Evolutionary conservation across 2,329 filamentous ascomycete species (phyloP).

Genomic region (Aspergillus floridensis): DNA sequence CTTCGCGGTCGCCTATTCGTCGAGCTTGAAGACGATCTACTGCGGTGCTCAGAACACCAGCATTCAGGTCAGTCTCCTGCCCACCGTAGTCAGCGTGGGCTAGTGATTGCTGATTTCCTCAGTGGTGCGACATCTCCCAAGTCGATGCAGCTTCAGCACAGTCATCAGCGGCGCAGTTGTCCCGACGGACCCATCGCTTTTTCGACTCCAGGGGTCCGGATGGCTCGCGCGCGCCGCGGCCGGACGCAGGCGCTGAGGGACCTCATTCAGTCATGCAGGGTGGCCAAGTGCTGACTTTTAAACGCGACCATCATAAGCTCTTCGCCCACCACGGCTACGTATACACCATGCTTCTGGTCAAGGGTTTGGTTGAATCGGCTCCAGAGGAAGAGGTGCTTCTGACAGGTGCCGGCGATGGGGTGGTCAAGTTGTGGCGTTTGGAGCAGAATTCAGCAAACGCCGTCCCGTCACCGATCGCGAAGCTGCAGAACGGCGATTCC

Average conservation of each 20-base stretch:
- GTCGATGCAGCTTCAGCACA: constrained; percentile 61
- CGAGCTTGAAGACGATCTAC: constrained; percentile 76
- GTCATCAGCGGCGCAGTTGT: constrained; percentile 68
- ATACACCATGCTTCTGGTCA: constrained; percentile 89
- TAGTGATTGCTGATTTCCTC: not conserved
- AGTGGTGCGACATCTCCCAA: constrained; percentile 74
- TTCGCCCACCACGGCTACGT: constrained; percentile 96
- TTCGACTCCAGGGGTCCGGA: constrained; percentile 89
- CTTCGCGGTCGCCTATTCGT: constrained; percentile 89
- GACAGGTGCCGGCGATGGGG: constrained; percentile 89
- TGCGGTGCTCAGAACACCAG: constrained; percentile 91
- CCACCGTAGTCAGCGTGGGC: not conserved
- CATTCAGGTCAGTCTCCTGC: constrained; percentile 61
- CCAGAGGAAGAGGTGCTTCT: constrained; percentile 73
- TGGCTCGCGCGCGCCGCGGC: constrained; percentile 72
- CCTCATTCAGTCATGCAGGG: constrained; percentile 51
- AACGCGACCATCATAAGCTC: constrained; percentile 73
- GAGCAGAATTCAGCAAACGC: constrained; percentile 54
- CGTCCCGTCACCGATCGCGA: constrained; percentile 68
- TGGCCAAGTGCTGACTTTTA: constrained; percentile 73
- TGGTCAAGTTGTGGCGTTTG: constrained; percentile 89
- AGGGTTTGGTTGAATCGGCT: constrained; percentile 66
- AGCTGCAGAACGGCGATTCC: constrained; percentile 61
- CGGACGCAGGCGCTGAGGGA: constrained; percentile 57
- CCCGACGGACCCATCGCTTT: constrained; percentile 77